Evolutionary conservation across 2,329 filamentous ascomycete species (phyloP).

Genomic region (Xylariaceae sp.): DNA sequence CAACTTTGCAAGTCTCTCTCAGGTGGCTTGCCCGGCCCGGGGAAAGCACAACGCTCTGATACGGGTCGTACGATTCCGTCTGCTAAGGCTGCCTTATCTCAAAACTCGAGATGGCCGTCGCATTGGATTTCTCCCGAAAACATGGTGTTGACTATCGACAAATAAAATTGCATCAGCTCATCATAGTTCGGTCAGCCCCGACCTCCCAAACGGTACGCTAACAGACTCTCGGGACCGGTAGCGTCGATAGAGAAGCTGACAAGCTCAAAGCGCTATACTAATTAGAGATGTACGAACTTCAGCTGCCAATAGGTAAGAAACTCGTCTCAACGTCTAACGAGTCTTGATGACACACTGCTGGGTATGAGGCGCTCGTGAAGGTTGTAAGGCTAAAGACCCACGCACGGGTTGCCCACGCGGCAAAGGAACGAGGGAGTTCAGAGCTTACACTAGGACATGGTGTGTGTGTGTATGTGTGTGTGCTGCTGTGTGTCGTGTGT

Average conservation of each 20-base stretch:
- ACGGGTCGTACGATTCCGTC: neutral
- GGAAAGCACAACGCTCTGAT: neutral
- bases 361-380: neutral
- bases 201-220: slow-evolving; percentile 18
- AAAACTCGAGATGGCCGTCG: neutral
- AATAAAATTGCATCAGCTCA: slow-evolving; percentile 3
- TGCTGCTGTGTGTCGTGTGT: neutral
- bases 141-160: neutral
- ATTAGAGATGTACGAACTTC: slow-evolving; percentile 18
- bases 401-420: neutral
- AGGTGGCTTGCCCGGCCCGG: slow-evolving; percentile 8
- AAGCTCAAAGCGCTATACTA: slow-evolving; percentile 14
- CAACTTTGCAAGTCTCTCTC: neutral
- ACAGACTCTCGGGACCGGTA: slow-evolving; percentile 26
- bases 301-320: slow-evolving; percentile 19
- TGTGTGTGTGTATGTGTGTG: neutral
- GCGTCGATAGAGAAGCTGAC: slow-evolving; percentile 11
- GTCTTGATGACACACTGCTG: slow-evolving; percentile 1
- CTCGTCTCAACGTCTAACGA: slow-evolving; percentile 5
- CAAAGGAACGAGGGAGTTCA: neutral
- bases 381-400: neutral
- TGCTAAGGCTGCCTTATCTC: too few relatives aligned
- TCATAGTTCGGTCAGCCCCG: slow-evolving; percentile 15
- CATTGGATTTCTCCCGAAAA: slow-evolving; percentile 5
- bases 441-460: neutral